phyloP scores from a whole-genome alignment of 768 basidiomycete species.

The Boletus rufocinnamomeus region DNA sequence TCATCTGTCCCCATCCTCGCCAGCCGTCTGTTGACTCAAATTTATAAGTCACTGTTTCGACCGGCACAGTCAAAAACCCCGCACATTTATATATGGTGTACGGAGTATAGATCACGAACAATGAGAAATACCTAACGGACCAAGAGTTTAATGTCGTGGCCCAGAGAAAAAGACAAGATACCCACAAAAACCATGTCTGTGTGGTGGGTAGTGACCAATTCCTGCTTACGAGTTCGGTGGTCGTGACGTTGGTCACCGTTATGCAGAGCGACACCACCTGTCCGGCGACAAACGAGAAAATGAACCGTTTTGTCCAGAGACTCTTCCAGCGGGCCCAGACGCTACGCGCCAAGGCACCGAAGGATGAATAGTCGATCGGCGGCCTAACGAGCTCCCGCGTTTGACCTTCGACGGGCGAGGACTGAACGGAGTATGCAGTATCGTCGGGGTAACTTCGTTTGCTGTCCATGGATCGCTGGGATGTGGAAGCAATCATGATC shows the following conservation, averaged over 20 bases:
- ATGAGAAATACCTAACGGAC: conserved; percentile 65
- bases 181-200: conserved; percentile 82
- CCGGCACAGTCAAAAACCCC: conserved; percentile 24
- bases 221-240: conserved; percentile 69
- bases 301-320: conserved; percentile 76
- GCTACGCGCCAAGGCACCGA: conserved; percentile 51
- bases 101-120: conserved; percentile 78
- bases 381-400: conserved; percentile 42
- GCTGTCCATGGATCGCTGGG: conserved; percentile 25
- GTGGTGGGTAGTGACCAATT: conserved; percentile 79
- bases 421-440: background rate
- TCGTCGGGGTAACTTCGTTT: conserved; percentile 28
- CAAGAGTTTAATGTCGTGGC: background rate
- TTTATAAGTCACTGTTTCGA: conserved; percentile 1
- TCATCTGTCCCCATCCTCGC: conserved; percentile 77
- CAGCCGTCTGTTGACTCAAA: conserved; percentile 60
- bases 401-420: background rate
- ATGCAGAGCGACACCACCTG: conserved; percentile 87
- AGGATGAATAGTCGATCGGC: conserved; percentile 67
- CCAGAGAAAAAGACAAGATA: conserved; percentile 11
- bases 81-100: conserved; percentile 87
- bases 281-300: conserved; percentile 69
- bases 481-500: conserved; percentile 4
- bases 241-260: conserved; percentile 86
- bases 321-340: conserved; percentile 64